phyloP scores from a whole-genome alignment of 108 stramenopile species.

The Phaeodactylum tricornutum region DNA sequence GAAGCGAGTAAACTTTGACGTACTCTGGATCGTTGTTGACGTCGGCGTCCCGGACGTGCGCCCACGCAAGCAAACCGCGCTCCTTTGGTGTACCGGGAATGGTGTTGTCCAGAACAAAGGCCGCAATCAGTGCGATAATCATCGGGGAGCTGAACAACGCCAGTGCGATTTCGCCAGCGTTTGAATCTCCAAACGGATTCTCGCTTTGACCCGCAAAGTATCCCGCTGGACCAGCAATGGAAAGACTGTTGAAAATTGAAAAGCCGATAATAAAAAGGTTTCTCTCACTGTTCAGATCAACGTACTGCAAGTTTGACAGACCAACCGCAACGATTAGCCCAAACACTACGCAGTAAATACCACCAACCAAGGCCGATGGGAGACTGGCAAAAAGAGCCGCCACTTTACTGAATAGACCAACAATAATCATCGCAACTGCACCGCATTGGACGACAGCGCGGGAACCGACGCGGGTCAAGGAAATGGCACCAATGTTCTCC shows the following conservation, averaged over 20 bases:
- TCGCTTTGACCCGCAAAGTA: conserved; percentile 11
- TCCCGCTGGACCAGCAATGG: conserved; percentile 21
- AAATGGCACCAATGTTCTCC: conserved; percentile 30
- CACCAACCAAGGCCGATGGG: conserved; percentile 17
- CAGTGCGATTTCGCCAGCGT: conserved; percentile 11
- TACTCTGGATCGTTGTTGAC: conserved; percentile 27
- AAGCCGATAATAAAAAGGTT: conserved; percentile 30
- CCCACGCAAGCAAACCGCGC: conserved; percentile 20
- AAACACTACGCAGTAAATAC: conserved; percentile 21
- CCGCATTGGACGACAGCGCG: conserved; percentile 24
- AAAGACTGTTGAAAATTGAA: conserved; percentile 19
- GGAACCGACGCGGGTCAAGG: conserved; percentile 22
- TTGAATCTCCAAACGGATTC: conserved; percentile 18
- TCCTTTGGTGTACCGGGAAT: conserved; percentile 11
- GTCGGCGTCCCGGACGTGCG: conserved; percentile 6
- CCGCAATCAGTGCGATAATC: conserved; percentile 20
- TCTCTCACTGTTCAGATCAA: conserved; percentile 19
- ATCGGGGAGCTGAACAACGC: conserved; percentile 21
- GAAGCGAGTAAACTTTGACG: conserved; percentile 21
- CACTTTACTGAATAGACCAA: conserved; percentile 17
- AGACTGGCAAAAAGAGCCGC: conserved; percentile 19
- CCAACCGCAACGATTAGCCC: conserved; percentile 27
- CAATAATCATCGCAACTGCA: conserved; percentile 18
- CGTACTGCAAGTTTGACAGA: conserved; percentile 22
- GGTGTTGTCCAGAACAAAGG: conserved; percentile 22